These are phyloP conservation scores for Boletus vinaceobasis DNA, from an alignment of 768 basidiomycete genomes.

Conservation along the genomic window DNA sequence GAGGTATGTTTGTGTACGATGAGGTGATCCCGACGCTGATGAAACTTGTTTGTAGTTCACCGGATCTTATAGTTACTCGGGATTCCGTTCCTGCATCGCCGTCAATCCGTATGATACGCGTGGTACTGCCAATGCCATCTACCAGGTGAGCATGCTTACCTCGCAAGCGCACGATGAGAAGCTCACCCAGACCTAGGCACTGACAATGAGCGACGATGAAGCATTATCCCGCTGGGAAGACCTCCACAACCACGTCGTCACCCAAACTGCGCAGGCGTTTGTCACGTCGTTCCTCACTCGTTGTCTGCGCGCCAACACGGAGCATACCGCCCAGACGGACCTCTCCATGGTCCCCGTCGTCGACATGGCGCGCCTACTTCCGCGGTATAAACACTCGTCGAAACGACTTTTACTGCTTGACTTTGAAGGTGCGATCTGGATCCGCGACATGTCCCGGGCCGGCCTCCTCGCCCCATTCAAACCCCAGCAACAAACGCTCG, in stretches of 20 bases:
- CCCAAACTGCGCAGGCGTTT: slow-evolving; percentile 84
- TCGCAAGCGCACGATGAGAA: neutral
- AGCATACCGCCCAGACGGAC: slow-evolving; percentile 44
- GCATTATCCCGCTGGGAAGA: slow-evolving; percentile 79
- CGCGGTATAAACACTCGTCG: slow-evolving; percentile 62
- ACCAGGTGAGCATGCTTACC: slow-evolving; percentile 34
- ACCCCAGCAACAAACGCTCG: slow-evolving; percentile 38
- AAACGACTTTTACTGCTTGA: slow-evolving; percentile 70
- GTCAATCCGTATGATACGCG: slow-evolving; percentile 85
- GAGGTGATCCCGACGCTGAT: neutral
- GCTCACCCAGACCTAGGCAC: slow-evolving; percentile 39
- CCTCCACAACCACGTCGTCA: slow-evolving; percentile 79
- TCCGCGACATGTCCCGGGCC: slow-evolving; percentile 48
- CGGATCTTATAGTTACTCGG: slow-evolving; percentile 81
- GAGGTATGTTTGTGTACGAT: slow-evolving; percentile 46
- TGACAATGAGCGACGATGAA: slow-evolving; percentile 77
- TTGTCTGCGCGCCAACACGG: slow-evolving; percentile 66
- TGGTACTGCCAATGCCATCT: slow-evolving; percentile 79
- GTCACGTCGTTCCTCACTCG: slow-evolving; percentile 76
- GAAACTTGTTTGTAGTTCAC: slow-evolving; percentile 53
- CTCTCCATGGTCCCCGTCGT: slow-evolving; percentile 37
- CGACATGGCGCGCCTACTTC: slow-evolving; percentile 52
- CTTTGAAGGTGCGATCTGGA: slow-evolving; percentile 80
- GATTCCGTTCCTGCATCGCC: slow-evolving; percentile 82
- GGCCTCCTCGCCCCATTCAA: slow-evolving; percentile 42